Base-by-base conservation (phyloP, 1,139 yeast genomes). In the Meyerozyma guilliermondii region DNA sequence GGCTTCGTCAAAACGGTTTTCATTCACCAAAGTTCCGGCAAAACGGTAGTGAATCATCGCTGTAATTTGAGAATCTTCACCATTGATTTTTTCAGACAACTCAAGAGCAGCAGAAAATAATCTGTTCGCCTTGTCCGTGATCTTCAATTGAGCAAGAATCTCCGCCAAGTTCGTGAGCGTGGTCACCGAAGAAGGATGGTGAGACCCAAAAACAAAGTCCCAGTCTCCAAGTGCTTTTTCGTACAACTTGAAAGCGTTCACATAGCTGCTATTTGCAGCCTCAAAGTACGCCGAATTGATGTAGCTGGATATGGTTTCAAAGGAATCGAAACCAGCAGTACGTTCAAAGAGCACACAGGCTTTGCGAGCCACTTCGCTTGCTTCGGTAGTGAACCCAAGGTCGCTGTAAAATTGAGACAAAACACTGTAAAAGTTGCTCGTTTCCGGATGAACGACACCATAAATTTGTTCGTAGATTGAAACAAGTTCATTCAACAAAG, bases 391-490 rank as follows among this genome's bases (percentile, higher is more conserved):
- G 52, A 75, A 66, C 9, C 82, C 81, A 39, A 81, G 60, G 47
- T 83, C 88, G 47, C 80, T 77, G 64, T 81, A 85, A 20, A 81
- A 64, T 50, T 83, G 81, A 10, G 95, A 82, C 39, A 87, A 69
- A 27, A 78, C 69, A 36, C 80, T 68, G 58, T 83, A 86, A 36
- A 83, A 81, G 43, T 76, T 78, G 16, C 92, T 89, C 34, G 92
- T 87, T 52, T 84, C 89, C 9, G 84, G 77, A 56, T 89, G 95
- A 28, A 92, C 76, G 36, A 76, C 64, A 18, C 98, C 97, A 54
- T 87, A 87, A 27, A 87, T 80, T 58, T 89, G 96, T 59, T 91
- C 96, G 51, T 81, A 80, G 44, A 88, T 74, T 5, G 83, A 68
- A 39, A 87, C 66, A 38, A 94, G 74, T 60, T 91, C 96, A 31